These are phyloP conservation scores for Phragmites australis DNA, from an alignment of 176 grass and related monocot species.

Conservation along the genomic window DNA sequence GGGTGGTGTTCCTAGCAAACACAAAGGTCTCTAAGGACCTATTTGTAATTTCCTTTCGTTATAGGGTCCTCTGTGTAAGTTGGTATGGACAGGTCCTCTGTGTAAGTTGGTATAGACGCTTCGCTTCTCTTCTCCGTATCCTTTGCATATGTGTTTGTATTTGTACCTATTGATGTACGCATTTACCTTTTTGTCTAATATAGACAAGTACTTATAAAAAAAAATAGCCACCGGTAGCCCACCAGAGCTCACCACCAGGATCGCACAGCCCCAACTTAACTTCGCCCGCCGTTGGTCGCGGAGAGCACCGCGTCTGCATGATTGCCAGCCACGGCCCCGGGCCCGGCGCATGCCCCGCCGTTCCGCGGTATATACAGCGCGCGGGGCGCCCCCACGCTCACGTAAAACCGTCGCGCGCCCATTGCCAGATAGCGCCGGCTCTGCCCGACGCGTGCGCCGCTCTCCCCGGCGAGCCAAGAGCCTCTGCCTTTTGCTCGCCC, in stretches of 20 bases:
- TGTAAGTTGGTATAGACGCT: no score
- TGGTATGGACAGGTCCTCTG: no score
- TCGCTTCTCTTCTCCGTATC: no score
- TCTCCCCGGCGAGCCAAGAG: constrained; percentile 4
- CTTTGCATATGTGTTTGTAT: no score
- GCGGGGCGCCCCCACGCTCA: background rate
- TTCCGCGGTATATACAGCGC: background rate
- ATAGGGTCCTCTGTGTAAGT: no score
- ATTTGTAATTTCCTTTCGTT: no score
- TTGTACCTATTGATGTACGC: no score
- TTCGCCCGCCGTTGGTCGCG: constrained; percentile 6
- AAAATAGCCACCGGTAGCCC: background rate
- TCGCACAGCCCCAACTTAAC: background rate
- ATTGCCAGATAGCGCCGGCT: background rate
- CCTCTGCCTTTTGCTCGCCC: background rate
- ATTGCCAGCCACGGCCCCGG: background rate
- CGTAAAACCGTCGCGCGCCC: background rate
- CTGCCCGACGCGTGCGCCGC: background rate
- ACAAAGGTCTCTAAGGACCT: no score
- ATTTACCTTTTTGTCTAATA: no score
- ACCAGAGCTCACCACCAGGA: background rate
- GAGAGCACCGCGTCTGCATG: constrained; percentile 18
- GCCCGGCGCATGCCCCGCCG: background rate
- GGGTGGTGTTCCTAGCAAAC: no score
- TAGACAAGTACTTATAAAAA: background rate